A percentile compares a stretch with the other conserved stretches of the same genome.
These are phyloP conservation scores for Linnemannia exigua DNA, from an alignment of 192 early-diverging fungal species.

Conservation along the genomic window DNA sequence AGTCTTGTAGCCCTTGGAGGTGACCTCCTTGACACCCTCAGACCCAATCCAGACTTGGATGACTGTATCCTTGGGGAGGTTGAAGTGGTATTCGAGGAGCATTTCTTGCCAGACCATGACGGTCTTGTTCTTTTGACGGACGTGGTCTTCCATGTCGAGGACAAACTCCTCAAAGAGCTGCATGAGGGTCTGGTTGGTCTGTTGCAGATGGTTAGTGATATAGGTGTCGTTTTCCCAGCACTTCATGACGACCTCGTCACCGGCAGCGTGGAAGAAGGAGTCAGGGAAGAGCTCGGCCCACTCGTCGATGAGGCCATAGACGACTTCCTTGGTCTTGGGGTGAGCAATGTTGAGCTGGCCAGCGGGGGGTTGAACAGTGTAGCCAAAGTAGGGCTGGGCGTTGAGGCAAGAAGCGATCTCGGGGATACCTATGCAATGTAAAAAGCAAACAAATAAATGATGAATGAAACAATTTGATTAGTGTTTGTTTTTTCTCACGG, in stretches of 20 bases:
- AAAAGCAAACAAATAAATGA: too few relatives aligned
- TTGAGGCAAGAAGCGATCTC: constrained; percentile 51
- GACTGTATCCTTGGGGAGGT: constrained; percentile 51
- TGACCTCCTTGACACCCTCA: constrained; percentile 45
- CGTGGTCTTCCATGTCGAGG: constrained; percentile 42
- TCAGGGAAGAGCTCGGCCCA: constrained; percentile 60
- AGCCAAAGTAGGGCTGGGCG: constrained; percentile 44
- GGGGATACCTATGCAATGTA: constrained; percentile 25
- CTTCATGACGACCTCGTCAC: constrained; percentile 55
- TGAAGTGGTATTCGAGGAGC: constrained; percentile 54
- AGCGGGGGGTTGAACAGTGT: constrained; percentile 63
- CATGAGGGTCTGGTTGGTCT: constrained; percentile 35
- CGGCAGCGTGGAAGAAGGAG: constrained; percentile 62
- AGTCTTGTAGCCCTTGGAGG: constrained; percentile 36
- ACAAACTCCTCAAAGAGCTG: constrained; percentile 55
- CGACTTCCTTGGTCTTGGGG: constrained; percentile 57
- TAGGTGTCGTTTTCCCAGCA: constrained; percentile 51
- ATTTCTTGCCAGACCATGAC: constrained; percentile 66
- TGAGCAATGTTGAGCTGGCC: constrained; percentile 68
- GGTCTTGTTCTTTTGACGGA: constrained; percentile 56
- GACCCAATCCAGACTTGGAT: constrained; percentile 60
- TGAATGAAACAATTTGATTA: too few relatives aligned
- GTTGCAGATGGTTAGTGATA: constrained; percentile 32
- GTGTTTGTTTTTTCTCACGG: too few relatives aligned
- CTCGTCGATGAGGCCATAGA: constrained; percentile 59